phyloP scores from a whole-genome alignment of 257 asterid genomes.

The Ballota nigra region DNA sequence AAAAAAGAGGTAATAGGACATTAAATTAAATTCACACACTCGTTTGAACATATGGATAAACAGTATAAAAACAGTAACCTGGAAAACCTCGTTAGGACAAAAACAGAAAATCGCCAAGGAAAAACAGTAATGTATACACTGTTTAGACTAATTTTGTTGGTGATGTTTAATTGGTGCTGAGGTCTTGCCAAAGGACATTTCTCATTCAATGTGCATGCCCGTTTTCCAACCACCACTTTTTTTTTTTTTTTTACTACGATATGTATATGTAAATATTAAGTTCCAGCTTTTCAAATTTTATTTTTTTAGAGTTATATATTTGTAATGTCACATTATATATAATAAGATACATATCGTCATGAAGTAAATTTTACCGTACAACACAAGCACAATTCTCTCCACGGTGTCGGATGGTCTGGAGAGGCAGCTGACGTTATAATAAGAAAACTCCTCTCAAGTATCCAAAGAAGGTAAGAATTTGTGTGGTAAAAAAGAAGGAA shows the following conservation, averaged over 20 bases:
- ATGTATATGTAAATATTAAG: background rate
- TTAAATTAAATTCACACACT: conserved; percentile 1
- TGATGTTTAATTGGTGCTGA: background rate
- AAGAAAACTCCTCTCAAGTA: conserved; percentile 13
- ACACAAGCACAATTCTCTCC: conserved; percentile 2
- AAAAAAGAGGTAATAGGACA: background rate
- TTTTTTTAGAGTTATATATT: too few relatives aligned
- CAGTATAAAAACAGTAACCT: conserved; percentile 27
- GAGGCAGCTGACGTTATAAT: conserved; percentile 9
- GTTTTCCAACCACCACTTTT: conserved; percentile 23
- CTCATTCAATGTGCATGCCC: conserved; percentile 26
- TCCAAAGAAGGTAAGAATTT: background rate
- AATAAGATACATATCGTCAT: background rate
- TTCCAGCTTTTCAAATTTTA: background rate
- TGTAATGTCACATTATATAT: background rate
- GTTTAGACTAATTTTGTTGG: background rate
- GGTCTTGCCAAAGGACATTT: conserved; percentile 23
- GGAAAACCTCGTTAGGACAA: conserved; percentile 38
- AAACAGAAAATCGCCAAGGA: conserved; percentile 13
- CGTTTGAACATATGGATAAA: conserved; percentile 1
- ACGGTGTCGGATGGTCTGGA: background rate
- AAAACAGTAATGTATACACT: background rate
- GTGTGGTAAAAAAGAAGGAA: background rate
- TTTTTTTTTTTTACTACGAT: background rate
- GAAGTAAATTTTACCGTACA: conserved; percentile 15